Evolutionary conservation across 257 asterid genomes (phyloP).

Genomic region (Striga asiatica): DNA sequence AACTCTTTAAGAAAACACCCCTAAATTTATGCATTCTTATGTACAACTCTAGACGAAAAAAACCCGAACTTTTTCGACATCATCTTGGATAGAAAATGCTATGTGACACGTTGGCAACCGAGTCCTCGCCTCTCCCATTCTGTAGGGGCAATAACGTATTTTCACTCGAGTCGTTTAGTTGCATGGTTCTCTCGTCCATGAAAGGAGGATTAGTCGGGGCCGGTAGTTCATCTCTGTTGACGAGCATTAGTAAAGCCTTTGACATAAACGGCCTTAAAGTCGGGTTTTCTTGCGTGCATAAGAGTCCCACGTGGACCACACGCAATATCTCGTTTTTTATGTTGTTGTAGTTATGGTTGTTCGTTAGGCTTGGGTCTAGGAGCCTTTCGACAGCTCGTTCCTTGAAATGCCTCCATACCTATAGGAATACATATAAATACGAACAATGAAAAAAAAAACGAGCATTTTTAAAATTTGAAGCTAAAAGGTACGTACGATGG

Average conservation of each 20-base stretch:
- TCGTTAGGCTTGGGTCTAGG: slow-evolving; percentile 49
- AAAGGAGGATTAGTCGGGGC: slow-evolving; percentile 64
- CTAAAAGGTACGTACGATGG: slow-evolving; percentile 30
- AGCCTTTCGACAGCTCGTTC: slow-evolving; percentile 37
- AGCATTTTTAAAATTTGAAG: no score
- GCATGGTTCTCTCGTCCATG: slow-evolving; percentile 53
- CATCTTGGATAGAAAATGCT: slow-evolving; percentile 60
- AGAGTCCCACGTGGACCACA: slow-evolving; percentile 54
- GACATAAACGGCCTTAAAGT: slow-evolving; percentile 60
- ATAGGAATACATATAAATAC: background rate
- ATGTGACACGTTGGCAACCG: slow-evolving; percentile 49
- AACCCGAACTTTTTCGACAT: no score
- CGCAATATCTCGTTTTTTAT: slow-evolving; percentile 33
- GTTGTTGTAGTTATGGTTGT: slow-evolving; percentile 19
- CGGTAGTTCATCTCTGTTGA: slow-evolving; percentile 47
- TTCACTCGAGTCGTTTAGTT: slow-evolving; percentile 25
- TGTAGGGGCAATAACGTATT: slow-evolving; percentile 11
- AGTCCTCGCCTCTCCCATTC: slow-evolving; percentile 21
- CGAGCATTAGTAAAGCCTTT: slow-evolving; percentile 51
- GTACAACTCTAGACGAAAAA: no score
- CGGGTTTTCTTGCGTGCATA: slow-evolving; percentile 57
- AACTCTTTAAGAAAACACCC: no score
- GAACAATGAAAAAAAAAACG: background rate
- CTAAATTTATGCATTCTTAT: no score
- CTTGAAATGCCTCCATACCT: slow-evolving; percentile 70